A percentile compares a stretch with the other conserved stretches of the same genome.
These are phyloP conservation scores for Cercospora berteroae DNA, from an alignment of 2,329 filamentous ascomycete species.

Conservation along the genomic window DNA sequence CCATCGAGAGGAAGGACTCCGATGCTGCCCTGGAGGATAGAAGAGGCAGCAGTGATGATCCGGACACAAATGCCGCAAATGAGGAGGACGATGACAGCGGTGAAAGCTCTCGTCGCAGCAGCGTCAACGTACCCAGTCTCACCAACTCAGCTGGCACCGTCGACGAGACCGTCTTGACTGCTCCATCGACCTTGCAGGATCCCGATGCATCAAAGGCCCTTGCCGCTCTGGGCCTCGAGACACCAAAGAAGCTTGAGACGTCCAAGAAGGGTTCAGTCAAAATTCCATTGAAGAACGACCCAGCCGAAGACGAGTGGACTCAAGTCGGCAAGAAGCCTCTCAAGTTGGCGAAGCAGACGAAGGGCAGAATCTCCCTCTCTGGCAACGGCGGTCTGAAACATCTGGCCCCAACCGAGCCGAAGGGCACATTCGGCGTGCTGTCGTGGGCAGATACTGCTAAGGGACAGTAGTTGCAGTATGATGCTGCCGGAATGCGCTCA, in stretches of 20 bases:
- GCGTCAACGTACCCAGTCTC: constrained; percentile 19
- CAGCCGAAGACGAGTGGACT: constrained; percentile 21
- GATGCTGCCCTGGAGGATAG: constrained; percentile 12
- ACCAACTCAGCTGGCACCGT: constrained; percentile 16
- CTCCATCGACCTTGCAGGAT: constrained; percentile 4
- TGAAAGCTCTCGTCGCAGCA: constrained; percentile 18
- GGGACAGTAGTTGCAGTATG: constrained; percentile 2
- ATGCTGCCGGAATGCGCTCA: not conserved
- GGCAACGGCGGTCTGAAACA: constrained; percentile 28
- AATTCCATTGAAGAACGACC: not conserved
- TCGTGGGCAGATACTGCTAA: constrained; percentile 17
- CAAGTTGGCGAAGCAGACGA: constrained; percentile 4
- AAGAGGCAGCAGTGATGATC: constrained; percentile 12
- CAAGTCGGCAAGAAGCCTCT: constrained; percentile 24
- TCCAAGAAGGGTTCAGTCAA: constrained; percentile 13
- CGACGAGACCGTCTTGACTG: constrained; percentile 12
- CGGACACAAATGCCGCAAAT: constrained; percentile 17
- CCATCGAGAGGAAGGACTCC: constrained; percentile 11
- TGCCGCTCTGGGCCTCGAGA: not conserved
- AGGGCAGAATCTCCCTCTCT: constrained; percentile 23
- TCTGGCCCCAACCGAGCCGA: constrained; percentile 19
- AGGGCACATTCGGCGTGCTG: constrained; percentile 20
- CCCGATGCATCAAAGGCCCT: not conserved
- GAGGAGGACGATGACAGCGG: constrained; percentile 12
- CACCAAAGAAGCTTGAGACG: constrained; percentile 12